Evolutionary conservation across 805 yeast species (phyloP), one percentile per base, ranked within the genome.

Genomic region (Sugiyamaella qingdaonensis): DNA sequence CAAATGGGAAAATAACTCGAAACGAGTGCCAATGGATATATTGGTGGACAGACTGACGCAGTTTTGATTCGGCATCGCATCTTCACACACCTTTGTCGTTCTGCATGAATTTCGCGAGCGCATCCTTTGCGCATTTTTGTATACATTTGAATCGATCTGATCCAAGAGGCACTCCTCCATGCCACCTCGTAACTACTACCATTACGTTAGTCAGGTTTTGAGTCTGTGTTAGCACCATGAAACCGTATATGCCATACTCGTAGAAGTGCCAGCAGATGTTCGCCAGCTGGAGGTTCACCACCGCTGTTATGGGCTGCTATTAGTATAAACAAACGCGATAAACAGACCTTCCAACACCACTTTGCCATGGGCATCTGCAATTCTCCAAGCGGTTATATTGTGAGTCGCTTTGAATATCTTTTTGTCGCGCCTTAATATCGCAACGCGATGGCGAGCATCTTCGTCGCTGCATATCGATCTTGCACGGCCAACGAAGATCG

Each of bases 231-330:
- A 79, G 68, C 18, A 79, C 80, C 11, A 14, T 27, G 14, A 14
- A 10, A 19, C 18, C 18, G 13, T 2, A 13, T 8, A 24, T 7
- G 13, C 4, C 48, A 21, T 46, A 46, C 48, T 16, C 41, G 36
- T 16, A 86, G 57, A 2, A 86, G 63, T 10, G 80, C 78, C 52
- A 85, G 62, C 9, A 88, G 58, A 54, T 85, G 67, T 13, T 73
- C 64, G 0, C 94, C 95, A 0, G 91, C 86, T 1, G 90, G 91
- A 4, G 79, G 75, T 62, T 88, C 96, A 0, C 91, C 90, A 62
- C 82, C 74, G 65, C 88, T 95, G 46, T 75, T 68, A 53, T 72
- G 46, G 2, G 46, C 51, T 35, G 7, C 18, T 19, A n/a, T 21
- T 21, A 35, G 10, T 19, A 21, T 14, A 3, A 10, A 10, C 13